These are phyloP conservation scores for Chaetomium sp. DNA, from an alignment of 2,329 filamentous ascomycete species.

Conservation along the genomic window DNA sequence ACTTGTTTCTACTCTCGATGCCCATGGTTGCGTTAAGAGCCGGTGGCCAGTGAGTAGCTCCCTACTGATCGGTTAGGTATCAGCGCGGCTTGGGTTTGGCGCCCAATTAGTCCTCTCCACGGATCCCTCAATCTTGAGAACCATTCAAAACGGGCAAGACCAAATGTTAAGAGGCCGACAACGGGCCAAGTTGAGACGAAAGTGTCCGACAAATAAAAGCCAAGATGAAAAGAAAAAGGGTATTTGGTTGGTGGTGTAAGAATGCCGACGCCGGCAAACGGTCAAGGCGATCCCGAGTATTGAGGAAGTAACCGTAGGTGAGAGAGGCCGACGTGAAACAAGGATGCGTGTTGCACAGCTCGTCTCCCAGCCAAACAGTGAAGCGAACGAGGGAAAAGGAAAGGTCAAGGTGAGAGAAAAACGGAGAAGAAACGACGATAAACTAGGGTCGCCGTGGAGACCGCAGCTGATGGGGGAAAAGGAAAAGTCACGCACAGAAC, in stretches of 20 bases:
- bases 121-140: slow-evolving; percentile 6
- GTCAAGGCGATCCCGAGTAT: too few species aligned
- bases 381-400: neutral
- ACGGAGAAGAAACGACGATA: neutral
- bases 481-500: slow-evolving; percentile 16
- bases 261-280: too few species aligned
- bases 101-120: slow-evolving; percentile 20
- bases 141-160: neutral
- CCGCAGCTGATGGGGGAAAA: neutral
- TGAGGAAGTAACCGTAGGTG: too few species aligned
- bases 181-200: too few species aligned
- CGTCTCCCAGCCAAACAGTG: neutral
- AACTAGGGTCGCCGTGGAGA: neutral
- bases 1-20: slow-evolving; percentile 44
- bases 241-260: too few species aligned
- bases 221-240: too few species aligned
- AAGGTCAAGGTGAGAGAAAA: neutral
- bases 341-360: too few species aligned
- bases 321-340: too few species aligned
- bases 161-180: too few species aligned
- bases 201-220: neutral
- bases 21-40: slow-evolving; percentile 41
- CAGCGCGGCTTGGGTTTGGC: slow-evolving; percentile 16
- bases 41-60: slow-evolving; percentile 1
- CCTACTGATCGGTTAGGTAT: slow-evolving; percentile 16